Evolutionary conservation across 1,284 basidiomycete genomes (phyloP), one percentile per base, ranked within the genome.

Genomic region (Farysia itapuensis): DNA sequence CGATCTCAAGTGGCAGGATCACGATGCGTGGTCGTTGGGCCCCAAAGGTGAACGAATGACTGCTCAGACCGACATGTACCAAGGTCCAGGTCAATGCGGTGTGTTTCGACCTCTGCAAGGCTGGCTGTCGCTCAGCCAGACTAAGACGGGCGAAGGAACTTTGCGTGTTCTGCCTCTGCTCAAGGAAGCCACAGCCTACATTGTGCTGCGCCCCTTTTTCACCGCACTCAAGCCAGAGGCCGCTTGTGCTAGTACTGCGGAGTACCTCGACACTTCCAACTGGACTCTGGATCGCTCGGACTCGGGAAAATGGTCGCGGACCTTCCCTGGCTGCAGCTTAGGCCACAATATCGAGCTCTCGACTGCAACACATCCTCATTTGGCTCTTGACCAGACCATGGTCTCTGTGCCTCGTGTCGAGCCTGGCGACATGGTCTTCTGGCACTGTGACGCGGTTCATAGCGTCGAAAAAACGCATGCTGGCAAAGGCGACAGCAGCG

Each of bases 401-500:
- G 36, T 41, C n/a, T 41, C 35, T 24, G 83, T 84, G 16, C 85
- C 86, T 3, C 80, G 87, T 8, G 79, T 85, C 19, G 79, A 80
- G 28, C 86, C 88, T 0, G 88, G 88, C 0, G 86, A 89, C 72
- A 84, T 86, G 67, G 85, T 87, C 0, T 86, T 85, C 64, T 89
- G 89, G 89, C 89, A 90, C 73, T 87, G 85, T 65, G 86, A 81
- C 85, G 79, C 81, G 20, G 82, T 89, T 8, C 88, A 90, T 71
- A 82, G 85, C 0, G 87, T 90, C 23, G 88, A 90, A 70, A 52
- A 70, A 4, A 73, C 79, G 19, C 86, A 89, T 70, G 68, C 64
- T 7, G 88, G 89, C 0, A 60, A 68, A 11, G 78, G 78, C 4
- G 86, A 89, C 63, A 87, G 86, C 0, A 85, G 84, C 1, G 87